Percentiles rank a stretch among this genome's conserved stretches.
These are phyloP conservation scores for Paracamarosporium sp. DNA, from an alignment of 2,329 filamentous ascomycete genomes.

Conservation along the genomic window DNA sequence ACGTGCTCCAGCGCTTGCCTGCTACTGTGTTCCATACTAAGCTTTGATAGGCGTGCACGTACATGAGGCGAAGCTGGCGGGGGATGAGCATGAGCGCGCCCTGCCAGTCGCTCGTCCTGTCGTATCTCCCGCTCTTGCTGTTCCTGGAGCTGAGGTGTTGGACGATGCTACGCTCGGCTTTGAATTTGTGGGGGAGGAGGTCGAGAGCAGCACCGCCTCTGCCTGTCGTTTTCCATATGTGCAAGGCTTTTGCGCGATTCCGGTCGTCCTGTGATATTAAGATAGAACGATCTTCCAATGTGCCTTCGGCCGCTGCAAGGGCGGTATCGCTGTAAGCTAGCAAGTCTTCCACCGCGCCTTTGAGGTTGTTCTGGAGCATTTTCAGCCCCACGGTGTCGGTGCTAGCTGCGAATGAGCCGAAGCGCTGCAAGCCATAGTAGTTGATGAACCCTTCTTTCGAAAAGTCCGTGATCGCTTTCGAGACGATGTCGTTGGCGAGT, in stretches of 20 bases:
- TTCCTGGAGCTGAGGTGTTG: constrained; percentile 68
- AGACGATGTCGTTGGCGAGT: constrained; percentile 59
- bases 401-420: constrained; percentile 84
- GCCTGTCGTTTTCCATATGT: constrained; percentile 71
- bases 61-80: constrained; percentile 86
- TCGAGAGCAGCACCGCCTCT: constrained; percentile 67
- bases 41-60: constrained; percentile 95
- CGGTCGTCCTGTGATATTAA: constrained; percentile 76
- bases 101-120: constrained; percentile 71
- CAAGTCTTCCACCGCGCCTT: constrained; percentile 79
- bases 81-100: constrained; percentile 83
- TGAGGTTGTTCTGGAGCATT: constrained; percentile 81
- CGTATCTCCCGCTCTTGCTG: constrained; percentile 52
- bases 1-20: constrained; percentile 78
- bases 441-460: constrained; percentile 86
- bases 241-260: constrained; percentile 78
- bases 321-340: constrained; percentile 73
- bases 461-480: constrained; percentile 70
- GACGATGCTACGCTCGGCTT: constrained; percentile 80
- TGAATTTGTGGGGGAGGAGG: constrained; percentile 79
- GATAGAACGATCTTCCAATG: constrained; percentile 44
- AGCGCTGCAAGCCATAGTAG: constrained; percentile 97
- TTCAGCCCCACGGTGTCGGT: constrained; percentile 86
- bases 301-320: constrained; percentile 60
- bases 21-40: constrained; percentile 90